Base-by-base conservation (phyloP, 2,329 filamentous ascomycete genomes). In the Cladosporium sphaerospermum region DNA sequence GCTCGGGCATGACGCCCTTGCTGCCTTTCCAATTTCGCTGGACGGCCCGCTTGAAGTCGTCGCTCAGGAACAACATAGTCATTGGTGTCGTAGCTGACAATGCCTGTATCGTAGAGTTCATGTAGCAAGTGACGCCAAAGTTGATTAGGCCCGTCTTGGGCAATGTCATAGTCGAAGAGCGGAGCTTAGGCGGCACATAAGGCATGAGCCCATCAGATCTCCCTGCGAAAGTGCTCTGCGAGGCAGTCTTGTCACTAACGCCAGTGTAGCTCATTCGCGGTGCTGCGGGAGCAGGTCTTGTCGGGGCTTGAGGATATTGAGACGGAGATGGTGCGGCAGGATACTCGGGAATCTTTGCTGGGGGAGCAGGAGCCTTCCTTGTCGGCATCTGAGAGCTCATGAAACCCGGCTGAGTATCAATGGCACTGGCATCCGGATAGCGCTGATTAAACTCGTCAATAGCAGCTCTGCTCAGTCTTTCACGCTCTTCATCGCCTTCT, bases 61-160 rank as follows among this genome's bases (percentile, higher is more conserved):
- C 85, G 74, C 72, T 83, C 67, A 71, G 80, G 74, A 78, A 96
- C 78, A 71, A 82, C 71, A 64, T 81, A 65, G 79, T 81, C 40
- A 85, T 69, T 14, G 77, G 74, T 8, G 78, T 72, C 1, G 90
- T 92, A 1, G 84, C 85, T 54, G 88, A 86, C 14, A 96, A 73
- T 56, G 86, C 87, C 69, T 97, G 92, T 23, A 97, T 75, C 0
- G 85, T 85, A n/a, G 89, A 85, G 69, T 96, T 96, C 76, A 93
- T 90, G 66, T 96, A 96, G 67, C 92, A 96, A 59, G 87, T 91
- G 44, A 86, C 85, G 1, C 83, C 82, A 39, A 89, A 88, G 61
- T 96, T 96, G 54, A 83, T 74, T 10, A 96, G 77, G 0, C 92
- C 91, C 9, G 88, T 86, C 34, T 75, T 74, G n/a, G 83, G 79